Conservation (phyloP, 768 basidiomycete genomes). For the Coprinellus aureogranulatus region DNA sequence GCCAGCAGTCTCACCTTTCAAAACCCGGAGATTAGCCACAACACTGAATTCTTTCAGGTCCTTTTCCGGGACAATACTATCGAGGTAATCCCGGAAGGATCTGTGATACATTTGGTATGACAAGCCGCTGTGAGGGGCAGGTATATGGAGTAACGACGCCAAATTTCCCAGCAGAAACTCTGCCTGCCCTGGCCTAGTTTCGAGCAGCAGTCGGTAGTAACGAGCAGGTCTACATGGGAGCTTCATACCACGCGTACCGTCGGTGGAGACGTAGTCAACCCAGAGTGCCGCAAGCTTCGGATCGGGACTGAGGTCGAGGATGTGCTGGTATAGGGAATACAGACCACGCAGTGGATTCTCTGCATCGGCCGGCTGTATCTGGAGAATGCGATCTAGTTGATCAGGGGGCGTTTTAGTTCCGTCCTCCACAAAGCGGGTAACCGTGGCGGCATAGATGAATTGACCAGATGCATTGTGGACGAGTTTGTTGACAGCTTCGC, state of each 20-base stretch:
- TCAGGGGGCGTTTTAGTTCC: not conserved
- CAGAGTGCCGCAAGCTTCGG: not conserved
- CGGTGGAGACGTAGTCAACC: not conserved
- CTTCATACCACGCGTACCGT: too few relatives aligned
- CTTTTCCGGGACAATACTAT: too few relatives aligned
- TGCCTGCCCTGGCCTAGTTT: not conserved
- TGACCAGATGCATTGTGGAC: slow-evolving; percentile 12
- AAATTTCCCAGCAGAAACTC: not conserved
- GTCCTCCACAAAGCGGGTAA: slow-evolving; percentile 7
- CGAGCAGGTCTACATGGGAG: not conserved
- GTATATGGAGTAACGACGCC: not conserved
- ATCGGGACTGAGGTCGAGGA: not conserved
- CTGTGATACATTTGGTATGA: too few relatives aligned
- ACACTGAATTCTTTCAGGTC: too few relatives aligned
- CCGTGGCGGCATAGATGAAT: slow-evolving; percentile 2
- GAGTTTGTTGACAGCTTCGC: not conserved
- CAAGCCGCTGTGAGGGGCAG: too few relatives aligned
- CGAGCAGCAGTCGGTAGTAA: not conserved
- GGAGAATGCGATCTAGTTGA: not conserved
- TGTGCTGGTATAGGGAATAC: not conserved
- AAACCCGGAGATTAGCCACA: too few relatives aligned
- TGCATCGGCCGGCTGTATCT: not conserved
- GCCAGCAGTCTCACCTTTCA: too few relatives aligned
- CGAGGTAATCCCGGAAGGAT: too few relatives aligned
- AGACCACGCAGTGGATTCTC: not conserved